phyloP scores from a whole-genome alignment of 805 yeast species.

The Ogataea philodendri region DNA sequence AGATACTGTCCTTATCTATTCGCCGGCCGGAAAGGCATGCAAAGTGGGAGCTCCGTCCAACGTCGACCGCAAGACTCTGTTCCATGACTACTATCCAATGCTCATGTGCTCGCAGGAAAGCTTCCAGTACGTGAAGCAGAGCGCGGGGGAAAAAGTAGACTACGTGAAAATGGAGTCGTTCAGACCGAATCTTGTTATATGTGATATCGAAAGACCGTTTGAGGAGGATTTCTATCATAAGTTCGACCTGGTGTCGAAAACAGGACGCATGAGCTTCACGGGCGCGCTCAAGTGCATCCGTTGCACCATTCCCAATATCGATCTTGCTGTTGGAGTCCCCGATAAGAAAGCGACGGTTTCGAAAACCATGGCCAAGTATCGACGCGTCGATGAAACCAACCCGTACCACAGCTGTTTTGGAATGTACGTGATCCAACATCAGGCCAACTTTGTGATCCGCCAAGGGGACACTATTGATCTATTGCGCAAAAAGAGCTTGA shows the following conservation, averaged over 20 bases:
- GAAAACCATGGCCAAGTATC: slow-evolving; percentile 26
- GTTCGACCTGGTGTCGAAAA: slow-evolving; percentile 21
- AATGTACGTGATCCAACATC: slow-evolving; percentile 28
- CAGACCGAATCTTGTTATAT: slow-evolving; percentile 30
- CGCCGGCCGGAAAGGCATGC: slow-evolving; percentile 29
- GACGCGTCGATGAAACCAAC: slow-evolving; percentile 31
- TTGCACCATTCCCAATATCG: slow-evolving; percentile 31
- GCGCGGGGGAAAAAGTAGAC: slow-evolving; percentile 15
- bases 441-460: slow-evolving; percentile 17
- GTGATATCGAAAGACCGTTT: slow-evolving; percentile 23
- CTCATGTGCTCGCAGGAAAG: slow-evolving; percentile 28
- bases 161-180: slow-evolving; percentile 23
- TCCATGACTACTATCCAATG: slow-evolving; percentile 34
- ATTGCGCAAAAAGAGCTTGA: slow-evolving; percentile 15
- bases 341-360: slow-evolving; percentile 26
- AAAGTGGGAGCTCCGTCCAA: slow-evolving; percentile 26
- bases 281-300: slow-evolving; percentile 31
- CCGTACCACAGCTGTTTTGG: slow-evolving; percentile 30
- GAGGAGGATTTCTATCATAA: slow-evolving; percentile 29
- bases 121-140: slow-evolving; percentile 13
- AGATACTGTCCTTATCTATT: slow-evolving; percentile 23
- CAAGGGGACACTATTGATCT: slow-evolving; percentile 30
- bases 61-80: slow-evolving; percentile 23
- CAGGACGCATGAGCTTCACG: slow-evolving; percentile 18
- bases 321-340: slow-evolving; percentile 19